These are phyloP conservation scores for Sporisorium graminicola DNA, from an alignment of 1,284 basidiomycete genomes.

Conservation along the genomic window DNA sequence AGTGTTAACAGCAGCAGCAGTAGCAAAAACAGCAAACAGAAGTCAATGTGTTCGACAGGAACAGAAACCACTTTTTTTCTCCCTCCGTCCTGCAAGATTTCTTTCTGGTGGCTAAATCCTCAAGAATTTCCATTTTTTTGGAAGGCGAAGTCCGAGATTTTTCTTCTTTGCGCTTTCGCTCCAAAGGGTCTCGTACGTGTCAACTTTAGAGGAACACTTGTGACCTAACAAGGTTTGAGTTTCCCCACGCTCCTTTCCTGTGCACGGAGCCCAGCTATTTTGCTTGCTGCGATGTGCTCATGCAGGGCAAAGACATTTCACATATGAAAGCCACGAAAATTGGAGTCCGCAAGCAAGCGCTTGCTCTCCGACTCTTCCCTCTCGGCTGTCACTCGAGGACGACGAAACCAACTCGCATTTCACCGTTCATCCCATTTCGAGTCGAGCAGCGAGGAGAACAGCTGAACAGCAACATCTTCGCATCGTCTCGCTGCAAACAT, in stretches of 20 bases:
- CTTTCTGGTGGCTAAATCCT: too few species aligned
- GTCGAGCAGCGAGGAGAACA: neutral
- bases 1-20: neutral
- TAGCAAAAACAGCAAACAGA: too few species aligned
- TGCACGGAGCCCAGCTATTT: conserved; percentile 1
- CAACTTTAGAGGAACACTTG: neutral
- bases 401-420: neutral
- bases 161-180: neutral
- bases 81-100: neutral
- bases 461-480: neutral
- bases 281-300: neutral
- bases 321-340: neutral
- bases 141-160: neutral
- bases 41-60: too few species aligned
- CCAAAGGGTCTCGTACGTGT: conserved; percentile 4
- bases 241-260: neutral
- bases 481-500: neutral
- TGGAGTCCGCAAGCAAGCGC: too few species aligned
- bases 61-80: conserved; percentile 15
- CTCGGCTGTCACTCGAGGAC: too few species aligned
- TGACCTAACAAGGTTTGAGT: too few species aligned
- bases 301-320: neutral
- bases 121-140: conserved; percentile 11
- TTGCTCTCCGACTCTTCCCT: too few species aligned
- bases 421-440: neutral